These are phyloP conservation scores for Hypoxylon sp. DNA, from an alignment of 2,329 filamentous ascomycete species.

Conservation along the genomic window DNA sequence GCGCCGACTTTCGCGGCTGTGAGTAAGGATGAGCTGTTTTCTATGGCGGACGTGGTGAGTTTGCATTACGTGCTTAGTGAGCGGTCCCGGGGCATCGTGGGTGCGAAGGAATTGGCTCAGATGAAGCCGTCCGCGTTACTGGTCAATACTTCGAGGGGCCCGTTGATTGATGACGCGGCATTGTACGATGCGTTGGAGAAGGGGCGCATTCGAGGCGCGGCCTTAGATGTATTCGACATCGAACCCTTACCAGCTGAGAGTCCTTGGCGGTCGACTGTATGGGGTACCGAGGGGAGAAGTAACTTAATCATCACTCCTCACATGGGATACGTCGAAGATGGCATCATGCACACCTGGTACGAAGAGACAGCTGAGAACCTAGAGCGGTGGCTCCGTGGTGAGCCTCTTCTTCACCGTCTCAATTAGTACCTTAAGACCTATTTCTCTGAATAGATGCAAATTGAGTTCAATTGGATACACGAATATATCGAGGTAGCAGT, in stretches of 20 bases:
- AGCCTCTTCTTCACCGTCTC: conserved; percentile 34
- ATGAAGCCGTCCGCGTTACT: conserved; percentile 75
- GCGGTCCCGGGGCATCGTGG: conserved; percentile 72
- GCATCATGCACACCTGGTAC: conserved; percentile 75
- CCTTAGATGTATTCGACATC: conserved; percentile 79
- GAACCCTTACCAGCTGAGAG: conserved; percentile 77
- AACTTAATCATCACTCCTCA: conserved; percentile 77
- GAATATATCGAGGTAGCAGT: neutral
- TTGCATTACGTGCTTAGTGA: conserved; percentile 77
- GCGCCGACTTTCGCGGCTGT: conserved; percentile 68
- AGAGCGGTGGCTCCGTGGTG: conserved; percentile 60
- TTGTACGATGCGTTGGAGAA: conserved; percentile 69
- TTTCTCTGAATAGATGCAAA: neutral
- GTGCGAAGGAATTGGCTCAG: conserved; percentile 64
- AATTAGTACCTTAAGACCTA: conserved; percentile 16
- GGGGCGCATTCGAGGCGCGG: conserved; percentile 74
- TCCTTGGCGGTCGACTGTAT: conserved; percentile 73
- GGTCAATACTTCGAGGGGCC: conserved; percentile 79
- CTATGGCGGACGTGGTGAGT: conserved; percentile 73
- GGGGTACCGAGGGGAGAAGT: conserved; percentile 71
- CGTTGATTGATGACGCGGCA: conserved; percentile 75
- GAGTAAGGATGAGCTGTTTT: conserved; percentile 73
- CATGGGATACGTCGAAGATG: conserved; percentile 79
- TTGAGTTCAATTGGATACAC: neutral
- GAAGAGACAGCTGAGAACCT: conserved; percentile 74